Evolutionary conservation across 306 rosid genomes (phyloP), one percentile per base, ranked within the genome.

Genomic region (Canavalia ensiformis): DNA sequence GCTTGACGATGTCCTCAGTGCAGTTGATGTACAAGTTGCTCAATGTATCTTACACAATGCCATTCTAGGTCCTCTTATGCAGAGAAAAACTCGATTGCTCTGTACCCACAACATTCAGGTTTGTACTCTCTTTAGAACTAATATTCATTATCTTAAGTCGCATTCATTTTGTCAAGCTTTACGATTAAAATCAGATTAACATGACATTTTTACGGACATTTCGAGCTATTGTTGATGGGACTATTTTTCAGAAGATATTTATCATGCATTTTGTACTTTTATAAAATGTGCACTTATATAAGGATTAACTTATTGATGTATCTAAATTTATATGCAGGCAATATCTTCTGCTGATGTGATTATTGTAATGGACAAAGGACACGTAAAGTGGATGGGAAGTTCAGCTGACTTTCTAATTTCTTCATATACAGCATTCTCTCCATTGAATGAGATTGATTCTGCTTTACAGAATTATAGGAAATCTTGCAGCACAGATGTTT

Each of bases 1-100:
- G 89, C 97, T 95, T 59, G 98, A 95, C 66, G 99, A 95, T 73
- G 94, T 95, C 83, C 91, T 95, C 57, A 93, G 99, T 75, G 92
- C 99, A 2, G 97, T 95, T 41, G 97, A 93, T 88, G 97, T 88
- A 77, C 94, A 90, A 79, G 99, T 95, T 86, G 92, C 97, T 74
- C 91, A 63, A 41, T 90, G 94, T 92, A 93, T 93, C 74, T 86
- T 95, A 72, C 58, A 67, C 80, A 90, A 93, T 82, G 95, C 90
- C 64, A 90, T 95, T 86, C 78, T 91, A 66, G 97, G 99, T 68
- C 90, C 95, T 80, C 87, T 89, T 66, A 86, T 89, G 90, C 88
- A 81, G 69, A 87, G 88, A 37, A 87, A 80, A 76, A 93, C 97
- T 1, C 86, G 97, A 78, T 70, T 95, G 66, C 93, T 95, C 10